Base-by-base conservation (phyloP, 2,329 filamentous ascomycete species). In the Passalora sequoiae region DNA sequence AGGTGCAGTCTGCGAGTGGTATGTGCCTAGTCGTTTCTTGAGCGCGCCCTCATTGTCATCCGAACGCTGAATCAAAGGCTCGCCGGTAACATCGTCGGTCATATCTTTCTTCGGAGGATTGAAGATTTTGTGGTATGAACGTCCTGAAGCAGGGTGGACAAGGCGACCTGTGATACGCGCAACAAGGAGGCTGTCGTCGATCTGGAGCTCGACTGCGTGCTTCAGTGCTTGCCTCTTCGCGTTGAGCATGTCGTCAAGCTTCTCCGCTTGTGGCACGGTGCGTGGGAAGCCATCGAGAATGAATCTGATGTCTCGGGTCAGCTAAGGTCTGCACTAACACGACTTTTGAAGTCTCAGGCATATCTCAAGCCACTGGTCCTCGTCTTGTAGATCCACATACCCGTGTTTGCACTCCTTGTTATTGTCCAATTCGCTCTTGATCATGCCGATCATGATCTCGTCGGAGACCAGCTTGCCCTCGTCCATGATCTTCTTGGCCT, bases 401-500 rank as follows among this genome's bases (percentile, higher is more conserved):
- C 92, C 92, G 71, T 91, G 91, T 75, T 86, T 86, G 80, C 92
- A 98, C 74, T 98, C 91, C 63, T 79, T 72, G 76, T 98, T 98
- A 72, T 78, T 84, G 63, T 94, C 86, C 39, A 98, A 79, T 77
- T 98, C 91, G 67, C 84, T 86, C 81, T 92, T 91, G 76, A 98
- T 98, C 92, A 98, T 98, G 71, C 91, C 89, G 69, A 98, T 86
- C 80, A 98, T 91, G 66, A 98, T 98, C 66, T 97, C 91, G 70
- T 98, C 92, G 69, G 89, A 94, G 67, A 98, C 92, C 47, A 98
- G 81, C 58, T 91, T 91, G 60, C 92, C 92, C 67, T 91, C 85
- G 66, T 98, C 92, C 92, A 98, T 98, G 70, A 98, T 98, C 82
- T 97, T 97, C 83, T 98, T 98, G 56, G 92, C 92, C 75, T 96